phyloP scores from a whole-genome alignment of 768 basidiomycete genomes.

The Hysterangium stoloniferum region DNA sequence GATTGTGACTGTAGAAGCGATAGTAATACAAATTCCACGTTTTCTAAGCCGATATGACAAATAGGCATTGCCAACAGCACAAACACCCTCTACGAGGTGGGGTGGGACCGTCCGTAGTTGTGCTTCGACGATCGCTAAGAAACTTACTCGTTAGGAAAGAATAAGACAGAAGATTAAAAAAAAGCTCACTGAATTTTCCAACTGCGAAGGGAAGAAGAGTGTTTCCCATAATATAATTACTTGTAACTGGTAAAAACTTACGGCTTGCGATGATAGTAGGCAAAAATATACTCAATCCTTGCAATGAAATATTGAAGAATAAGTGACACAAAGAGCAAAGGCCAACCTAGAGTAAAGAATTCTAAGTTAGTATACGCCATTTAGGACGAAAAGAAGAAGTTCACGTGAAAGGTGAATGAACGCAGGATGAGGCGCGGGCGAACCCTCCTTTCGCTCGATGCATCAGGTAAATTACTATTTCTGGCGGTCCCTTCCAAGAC shows the following conservation, averaged over 20 bases:
- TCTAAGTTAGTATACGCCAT: too few species aligned
- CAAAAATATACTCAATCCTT: slow-evolving; percentile 31
- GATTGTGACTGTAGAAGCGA: slow-evolving; percentile 31
- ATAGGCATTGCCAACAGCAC: slow-evolving; percentile 31
- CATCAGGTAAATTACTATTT: slow-evolving; percentile 27
- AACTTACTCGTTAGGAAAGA: too few species aligned
- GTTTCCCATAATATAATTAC: not conserved
- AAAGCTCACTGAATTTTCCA: not conserved
- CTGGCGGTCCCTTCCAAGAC: slow-evolving; percentile 30
- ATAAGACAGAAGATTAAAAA: not conserved
- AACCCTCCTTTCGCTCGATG: slow-evolving; percentile 23
- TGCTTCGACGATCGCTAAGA: slow-evolving; percentile 34
- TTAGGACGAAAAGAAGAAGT: too few species aligned
- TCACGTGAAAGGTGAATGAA: slow-evolving; percentile 28
- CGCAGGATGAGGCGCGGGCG: slow-evolving; percentile 22
- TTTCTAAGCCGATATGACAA: slow-evolving; percentile 23
- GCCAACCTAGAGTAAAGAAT: too few species aligned
- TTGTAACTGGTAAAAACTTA: slow-evolving; percentile 21
- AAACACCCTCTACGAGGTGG: slow-evolving; percentile 33
- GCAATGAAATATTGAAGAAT: slow-evolving; percentile 24
- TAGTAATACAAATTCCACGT: slow-evolving; percentile 30
- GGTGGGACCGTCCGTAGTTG: slow-evolving; percentile 45
- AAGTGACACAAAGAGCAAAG: slow-evolving; percentile 20
- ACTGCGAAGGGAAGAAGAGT: slow-evolving; percentile 20
- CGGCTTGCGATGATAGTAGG: slow-evolving; percentile 39